Evolutionary conservation across 2,329 filamentous ascomycete genomes (phyloP).

Genomic region (Fusarium sp.): DNA sequence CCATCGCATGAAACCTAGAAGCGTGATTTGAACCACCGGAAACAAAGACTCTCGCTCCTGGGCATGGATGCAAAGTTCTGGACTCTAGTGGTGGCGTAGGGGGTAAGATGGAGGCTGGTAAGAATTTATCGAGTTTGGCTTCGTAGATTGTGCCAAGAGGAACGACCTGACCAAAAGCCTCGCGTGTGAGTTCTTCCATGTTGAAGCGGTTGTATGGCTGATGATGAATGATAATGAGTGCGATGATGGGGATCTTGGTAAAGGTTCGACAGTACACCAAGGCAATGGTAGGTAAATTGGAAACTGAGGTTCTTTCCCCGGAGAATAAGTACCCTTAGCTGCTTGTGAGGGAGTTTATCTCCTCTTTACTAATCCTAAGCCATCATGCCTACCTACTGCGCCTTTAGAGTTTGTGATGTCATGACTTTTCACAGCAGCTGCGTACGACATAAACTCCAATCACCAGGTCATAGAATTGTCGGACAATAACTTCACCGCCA

Average conservation of each 20-base stretch:
- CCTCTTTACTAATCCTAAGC: accelerated
- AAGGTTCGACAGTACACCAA: background rate
- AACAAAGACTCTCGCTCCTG: background rate
- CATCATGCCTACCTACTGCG: background rate
- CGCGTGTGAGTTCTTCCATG: constrained; percentile 5
- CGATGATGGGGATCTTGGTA: background rate
- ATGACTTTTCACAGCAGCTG: no score
- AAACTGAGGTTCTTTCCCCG: background rate
- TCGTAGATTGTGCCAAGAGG: constrained; percentile 34
- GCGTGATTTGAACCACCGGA: background rate
- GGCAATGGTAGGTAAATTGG: no score
- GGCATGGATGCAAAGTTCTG: background rate
- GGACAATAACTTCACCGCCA: background rate
- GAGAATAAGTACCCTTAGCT: background rate
- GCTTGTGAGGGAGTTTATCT: background rate
- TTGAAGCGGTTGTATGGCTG: background rate
- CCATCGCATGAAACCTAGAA: background rate
- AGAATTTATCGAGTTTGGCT: constrained; percentile 20
- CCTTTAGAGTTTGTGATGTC: background rate
- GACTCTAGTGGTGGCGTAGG: background rate
- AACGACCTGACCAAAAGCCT: constrained; percentile 19
- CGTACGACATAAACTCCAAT: background rate
- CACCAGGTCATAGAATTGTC: background rate
- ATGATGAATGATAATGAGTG: background rate
- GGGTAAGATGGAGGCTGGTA: constrained; percentile 12